Evolutionary conservation across 1,139 yeast species (phyloP).

Genomic region (Debaryomyces nepalensis): DNA sequence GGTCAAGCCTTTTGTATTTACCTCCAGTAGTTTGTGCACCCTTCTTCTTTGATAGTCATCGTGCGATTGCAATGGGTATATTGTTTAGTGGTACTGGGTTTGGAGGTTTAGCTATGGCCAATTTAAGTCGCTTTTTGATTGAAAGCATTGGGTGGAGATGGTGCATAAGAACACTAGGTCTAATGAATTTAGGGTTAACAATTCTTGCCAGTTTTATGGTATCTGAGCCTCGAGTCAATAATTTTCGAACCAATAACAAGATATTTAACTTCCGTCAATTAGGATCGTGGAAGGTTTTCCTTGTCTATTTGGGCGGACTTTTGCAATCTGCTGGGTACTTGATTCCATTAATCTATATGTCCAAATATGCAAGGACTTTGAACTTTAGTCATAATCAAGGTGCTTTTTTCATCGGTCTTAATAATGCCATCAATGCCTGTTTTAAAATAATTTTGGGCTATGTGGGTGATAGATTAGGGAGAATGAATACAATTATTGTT

Average conservation of each 20-base stretch:
- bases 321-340: conserved; percentile 48
- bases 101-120: conserved; percentile 46
- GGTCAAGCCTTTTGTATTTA: conserved; percentile 40
- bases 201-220: conserved; percentile 26
- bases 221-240: conserved; percentile 19
- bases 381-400: conserved; percentile 40
- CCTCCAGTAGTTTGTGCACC: conserved; percentile 50
- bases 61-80: conserved; percentile 49
- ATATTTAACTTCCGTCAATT: conserved; percentile 22
- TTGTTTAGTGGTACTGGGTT: conserved; percentile 48
- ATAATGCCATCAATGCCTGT: conserved; percentile 42
- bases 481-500: conserved; percentile 38
- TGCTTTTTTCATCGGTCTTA: conserved; percentile 47
- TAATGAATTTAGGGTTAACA: conserved; percentile 26
- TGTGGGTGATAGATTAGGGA: conserved; percentile 40
- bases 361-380: conserved; percentile 39
- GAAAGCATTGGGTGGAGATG: conserved; percentile 41
- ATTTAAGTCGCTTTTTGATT: conserved; percentile 34
- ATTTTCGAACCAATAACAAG: conserved; percentile 23
- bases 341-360: conserved; percentile 46
- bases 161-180: conserved; percentile 41
- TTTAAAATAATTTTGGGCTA: conserved; percentile 43
- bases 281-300: conserved; percentile 25
- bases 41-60: conserved; percentile 36
- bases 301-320: conserved; percentile 37